Base-by-base conservation (phyloP, 495 filamentous ascomycete genomes). In the Extremus antarcticus region DNA sequence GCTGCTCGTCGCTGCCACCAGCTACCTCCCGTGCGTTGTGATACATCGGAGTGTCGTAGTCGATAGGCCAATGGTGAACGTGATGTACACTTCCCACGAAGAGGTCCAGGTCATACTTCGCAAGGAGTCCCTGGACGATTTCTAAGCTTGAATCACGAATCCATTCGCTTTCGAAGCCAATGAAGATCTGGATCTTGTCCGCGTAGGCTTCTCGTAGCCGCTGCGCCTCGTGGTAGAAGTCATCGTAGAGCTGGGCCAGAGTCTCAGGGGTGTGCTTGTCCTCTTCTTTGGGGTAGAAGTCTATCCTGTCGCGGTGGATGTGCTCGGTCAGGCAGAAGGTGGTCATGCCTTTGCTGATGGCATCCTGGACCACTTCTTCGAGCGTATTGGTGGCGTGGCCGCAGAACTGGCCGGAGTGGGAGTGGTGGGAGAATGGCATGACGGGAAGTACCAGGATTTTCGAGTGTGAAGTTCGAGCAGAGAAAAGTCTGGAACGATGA, bases 361-460 rank as follows among this genome's bases (percentile, higher is more conserved):
- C 92, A 19, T 80, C 76, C 59, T 80, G 76, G 65, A 97, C 75
- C 54, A 97, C 79, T 58, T 88, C 83, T 65, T 95, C 91, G 21
- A 97, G 79, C 16, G 79, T 76, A 69, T 91, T 78, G 65, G 83
- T 78, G 21, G 91, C 92, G 73, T 97, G 92, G 10, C 80, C 83
- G 73, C 94, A 98, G 78, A 97, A 97, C 70, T 97, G 87, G 49
- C 92, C 94, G 47, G 90, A 96, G 74, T 98, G 92, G 67, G 87
- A 92, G 71, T 98, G 94, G 72, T 96, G 92, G n/a, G 92, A 90
- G 74, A 92, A 94, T 10, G 92, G 90, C 92, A 98, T 98, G 39
- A 39, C n/a, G 4, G 16, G 29, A 13, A 35, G n/a, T n/a, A n/a
- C n/a, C n/a, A n/a, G n/a, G n/a, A n/a, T n/a, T n/a, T n/a, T n/a